Evolutionary conservation across 495 filamentous ascomycete species (phyloP).

Genomic region (Podospora sp.): DNA sequence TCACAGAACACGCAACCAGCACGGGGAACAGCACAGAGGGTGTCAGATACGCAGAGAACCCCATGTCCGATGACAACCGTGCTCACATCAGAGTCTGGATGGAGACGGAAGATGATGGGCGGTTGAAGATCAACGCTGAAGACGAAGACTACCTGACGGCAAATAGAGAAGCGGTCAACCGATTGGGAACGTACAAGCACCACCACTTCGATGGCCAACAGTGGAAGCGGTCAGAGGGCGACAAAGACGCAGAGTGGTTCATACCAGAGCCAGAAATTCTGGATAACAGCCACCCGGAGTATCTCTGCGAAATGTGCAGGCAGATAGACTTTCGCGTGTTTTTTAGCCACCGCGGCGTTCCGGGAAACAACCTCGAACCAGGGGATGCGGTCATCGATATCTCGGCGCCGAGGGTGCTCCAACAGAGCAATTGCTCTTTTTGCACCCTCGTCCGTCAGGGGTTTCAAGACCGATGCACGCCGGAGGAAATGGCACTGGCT

Average conservation of each 20-base stretch:
- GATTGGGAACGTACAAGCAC: constrained; percentile 15
- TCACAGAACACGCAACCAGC: too few relatives aligned
- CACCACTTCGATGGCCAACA: constrained; percentile 11
- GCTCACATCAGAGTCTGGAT: constrained; percentile 19
- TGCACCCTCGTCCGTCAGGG: constrained; percentile 19
- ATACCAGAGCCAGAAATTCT: constrained; percentile 15
- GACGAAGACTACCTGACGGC: constrained; percentile 1
- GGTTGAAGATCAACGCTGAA: neutral
- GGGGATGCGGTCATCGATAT: constrained; percentile 11
- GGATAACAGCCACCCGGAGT: constrained; percentile 17
- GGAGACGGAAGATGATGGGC: constrained; percentile 17
- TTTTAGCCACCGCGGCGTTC: constrained; percentile 17
- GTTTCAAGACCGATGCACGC: constrained; percentile 13
- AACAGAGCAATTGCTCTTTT: constrained; percentile 15
- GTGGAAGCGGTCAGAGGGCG: constrained; percentile 1
- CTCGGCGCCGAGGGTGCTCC: constrained; percentile 7
- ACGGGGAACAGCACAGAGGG: too few relatives aligned
- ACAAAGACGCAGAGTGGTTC: constrained; percentile 26
- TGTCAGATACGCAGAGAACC: constrained; percentile 9
- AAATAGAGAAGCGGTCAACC: neutral
- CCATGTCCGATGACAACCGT: constrained; percentile 16
- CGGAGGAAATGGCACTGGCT: neutral
- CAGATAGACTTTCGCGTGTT: constrained; percentile 23
- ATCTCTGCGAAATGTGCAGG: constrained; percentile 26
- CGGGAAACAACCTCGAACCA: constrained; percentile 19